Evolutionary conservation across 208 protist genomes (phyloP).

Genomic region (Acanthamoeba castellanii): DNA sequence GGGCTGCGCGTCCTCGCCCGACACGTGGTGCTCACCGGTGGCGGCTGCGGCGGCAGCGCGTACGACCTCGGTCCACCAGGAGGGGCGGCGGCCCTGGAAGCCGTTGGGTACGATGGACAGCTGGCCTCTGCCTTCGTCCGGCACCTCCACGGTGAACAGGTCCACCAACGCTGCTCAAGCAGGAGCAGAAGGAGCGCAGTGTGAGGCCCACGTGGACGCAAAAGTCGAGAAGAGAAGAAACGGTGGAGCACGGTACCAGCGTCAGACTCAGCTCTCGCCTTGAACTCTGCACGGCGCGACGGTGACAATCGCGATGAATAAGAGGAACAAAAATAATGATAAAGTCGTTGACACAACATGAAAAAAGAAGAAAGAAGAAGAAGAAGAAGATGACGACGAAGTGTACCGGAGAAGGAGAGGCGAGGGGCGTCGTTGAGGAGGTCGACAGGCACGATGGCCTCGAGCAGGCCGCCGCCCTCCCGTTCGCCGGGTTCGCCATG

Average conservation of each 20-base stretch:
- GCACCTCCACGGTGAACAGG: background rate
- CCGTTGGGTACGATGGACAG: background rate
- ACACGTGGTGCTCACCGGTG: background rate
- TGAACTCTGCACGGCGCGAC: background rate
- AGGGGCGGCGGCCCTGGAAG: background rate
- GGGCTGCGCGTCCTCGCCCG: background rate
- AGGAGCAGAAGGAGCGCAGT: background rate
- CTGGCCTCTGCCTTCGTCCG: background rate
- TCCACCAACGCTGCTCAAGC: background rate
- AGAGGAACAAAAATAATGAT: no score
- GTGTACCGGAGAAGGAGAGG: background rate
- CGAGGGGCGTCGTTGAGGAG: background rate
- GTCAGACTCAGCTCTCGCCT: background rate
- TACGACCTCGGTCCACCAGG: background rate
- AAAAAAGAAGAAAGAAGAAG: background rate
- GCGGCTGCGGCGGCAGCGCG: no score
- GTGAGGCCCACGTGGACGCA: background rate
- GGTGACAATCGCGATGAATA: background rate
- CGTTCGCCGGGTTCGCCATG: background rate
- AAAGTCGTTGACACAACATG: background rate
- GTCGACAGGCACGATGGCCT: background rate
- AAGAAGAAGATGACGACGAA: background rate
- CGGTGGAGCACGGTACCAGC: background rate
- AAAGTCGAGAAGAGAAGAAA: no score
- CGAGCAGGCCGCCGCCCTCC: conserved; percentile 9